These are phyloP conservation scores for Leishmania martiniquensis DNA, from an alignment of 208 protist genomes.

Conservation along the genomic window DNA sequence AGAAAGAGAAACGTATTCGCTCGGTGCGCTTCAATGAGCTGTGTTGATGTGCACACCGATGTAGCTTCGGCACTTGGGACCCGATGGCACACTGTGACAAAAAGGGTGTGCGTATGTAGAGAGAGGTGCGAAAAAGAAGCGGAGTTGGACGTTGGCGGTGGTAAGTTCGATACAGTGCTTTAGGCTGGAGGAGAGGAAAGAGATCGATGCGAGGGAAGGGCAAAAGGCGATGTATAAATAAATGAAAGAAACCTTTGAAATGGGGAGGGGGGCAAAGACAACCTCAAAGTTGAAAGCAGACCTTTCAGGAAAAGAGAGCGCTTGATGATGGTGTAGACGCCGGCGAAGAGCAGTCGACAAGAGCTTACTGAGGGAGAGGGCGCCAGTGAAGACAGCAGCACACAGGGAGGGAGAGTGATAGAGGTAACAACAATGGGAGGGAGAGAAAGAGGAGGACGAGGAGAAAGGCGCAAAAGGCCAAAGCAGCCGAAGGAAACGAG, in stretches of 20 bases:
- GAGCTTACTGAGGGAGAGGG: not conserved
- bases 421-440: not conserved
- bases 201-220: not conserved
- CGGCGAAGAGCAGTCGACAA: not conserved
- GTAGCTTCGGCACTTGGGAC: not conserved
- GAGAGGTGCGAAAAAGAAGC: not conserved
- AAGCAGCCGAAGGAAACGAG: constrained; percentile 5
- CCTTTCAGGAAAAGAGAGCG: not conserved
- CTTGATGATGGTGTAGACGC: not conserved
- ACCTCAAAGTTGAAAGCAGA: not conserved
- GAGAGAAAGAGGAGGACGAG: not conserved
- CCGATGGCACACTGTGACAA: not conserved
- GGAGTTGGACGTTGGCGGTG: not conserved
- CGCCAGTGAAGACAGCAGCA: not conserved
- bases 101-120: not conserved
- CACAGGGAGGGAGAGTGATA: not conserved
- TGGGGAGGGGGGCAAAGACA: not conserved
- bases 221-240: not conserved
- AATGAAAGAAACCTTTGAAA: not conserved
- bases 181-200: not conserved
- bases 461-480: constrained; percentile 7
- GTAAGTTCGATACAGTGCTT: constrained; percentile 4
- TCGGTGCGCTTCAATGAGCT: not conserved
- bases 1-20: not conserved
- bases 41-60: too few relatives aligned